Evolutionary conservation across 352 stramenopile species (phyloP), one percentile per base, ranked within the genome.

Genomic region (Phytophthora brassicae): DNA sequence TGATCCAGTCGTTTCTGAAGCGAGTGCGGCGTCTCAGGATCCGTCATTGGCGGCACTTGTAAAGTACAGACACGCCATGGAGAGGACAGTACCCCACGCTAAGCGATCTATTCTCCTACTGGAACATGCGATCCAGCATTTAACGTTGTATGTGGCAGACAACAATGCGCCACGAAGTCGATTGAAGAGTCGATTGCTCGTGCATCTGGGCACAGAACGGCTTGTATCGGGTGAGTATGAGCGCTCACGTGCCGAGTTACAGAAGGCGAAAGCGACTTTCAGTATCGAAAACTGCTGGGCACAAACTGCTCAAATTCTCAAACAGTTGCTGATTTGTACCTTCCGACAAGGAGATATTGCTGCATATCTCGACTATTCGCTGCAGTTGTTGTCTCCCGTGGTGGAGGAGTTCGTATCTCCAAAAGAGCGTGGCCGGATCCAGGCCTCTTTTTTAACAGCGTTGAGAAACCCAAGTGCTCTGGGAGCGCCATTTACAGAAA

Each of bases 91-190:
- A 8, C 74, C 80, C 0, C 86, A 95, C 44, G 80, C 84, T 0
- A 89, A 83, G 48, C 72, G 75, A n/a, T 73, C 82, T 9, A 92
- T 95, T 49, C 61, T 87, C 35, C 53, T 95, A 13, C 66, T 95
- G 7, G 83, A 92, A 56, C 84, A 92, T 38, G 82, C 84, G 11
- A 70, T 92, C 14, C 81, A 92, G 49, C 75, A 92, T 68, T 46
- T 95, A 28, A 79, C 78, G 19, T 72, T 88, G 47, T 89, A 86
- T 59, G 65, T 82, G 16, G 79, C 79, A 8, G 78, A 90, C 39
- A 79, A 81, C 26, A 92, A 90, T 46, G 62, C 74, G 0, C 75
- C 80, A 7, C 81, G 84, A 0, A 80, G 66, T 64, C 81, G 86
- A 6, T 74, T 95, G 49, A 94, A 92, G 75, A 89, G 73, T 49